phyloP scores from a whole-genome alignment of 2,329 filamentous ascomycete species.

The Magnaporthiopsis rhizophila region DNA sequence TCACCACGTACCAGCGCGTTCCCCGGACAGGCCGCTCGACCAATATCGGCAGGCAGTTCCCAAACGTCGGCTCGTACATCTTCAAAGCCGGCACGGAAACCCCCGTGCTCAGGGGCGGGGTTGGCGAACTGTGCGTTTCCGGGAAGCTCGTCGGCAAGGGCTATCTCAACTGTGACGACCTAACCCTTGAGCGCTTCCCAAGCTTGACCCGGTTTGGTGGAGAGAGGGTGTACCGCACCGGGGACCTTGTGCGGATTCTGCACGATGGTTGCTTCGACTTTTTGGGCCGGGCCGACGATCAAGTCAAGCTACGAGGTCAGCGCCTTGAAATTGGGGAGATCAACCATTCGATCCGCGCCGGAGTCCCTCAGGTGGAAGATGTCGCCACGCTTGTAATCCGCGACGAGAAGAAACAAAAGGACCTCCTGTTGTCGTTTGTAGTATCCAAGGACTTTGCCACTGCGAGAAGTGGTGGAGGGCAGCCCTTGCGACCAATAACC shows the following conservation, averaged over 20 bases:
- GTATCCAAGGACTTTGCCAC: constrained; percentile 19
- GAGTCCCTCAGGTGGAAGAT: constrained; percentile 51
- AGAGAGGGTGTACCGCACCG: constrained; percentile 74
- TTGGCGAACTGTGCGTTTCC: constrained; percentile 84
- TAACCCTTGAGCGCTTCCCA: constrained; percentile 72
- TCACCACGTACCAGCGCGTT: constrained; percentile 82
- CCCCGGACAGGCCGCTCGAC: constrained; percentile 69
- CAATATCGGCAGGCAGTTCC: constrained; percentile 81
- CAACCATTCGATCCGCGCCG: constrained; percentile 68
- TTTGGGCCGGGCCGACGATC: constrained; percentile 78
- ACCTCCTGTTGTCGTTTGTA: constrained; percentile 75
- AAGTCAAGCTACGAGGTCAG: constrained; percentile 86
- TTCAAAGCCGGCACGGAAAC: constrained; percentile 59
- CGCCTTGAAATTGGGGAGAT: constrained; percentile 87
- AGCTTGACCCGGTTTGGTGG: constrained; percentile 39
- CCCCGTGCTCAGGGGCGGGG: constrained; percentile 67
- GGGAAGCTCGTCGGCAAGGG: constrained; percentile 83
- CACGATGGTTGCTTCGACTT: constrained; percentile 81
- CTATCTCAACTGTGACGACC: constrained; percentile 72
- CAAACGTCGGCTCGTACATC: constrained; percentile 80
- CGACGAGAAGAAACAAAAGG: constrained; percentile 68
- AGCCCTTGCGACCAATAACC: not conserved
- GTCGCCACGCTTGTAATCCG: constrained; percentile 66
- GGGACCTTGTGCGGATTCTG: constrained; percentile 76
- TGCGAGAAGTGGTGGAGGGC: not conserved